Percentiles rank a stretch among this genome's conserved stretches.
These are phyloP conservation scores for Phaffomyces thermotolerans DNA, from an alignment of 805 yeast species.

Conservation along the genomic window DNA sequence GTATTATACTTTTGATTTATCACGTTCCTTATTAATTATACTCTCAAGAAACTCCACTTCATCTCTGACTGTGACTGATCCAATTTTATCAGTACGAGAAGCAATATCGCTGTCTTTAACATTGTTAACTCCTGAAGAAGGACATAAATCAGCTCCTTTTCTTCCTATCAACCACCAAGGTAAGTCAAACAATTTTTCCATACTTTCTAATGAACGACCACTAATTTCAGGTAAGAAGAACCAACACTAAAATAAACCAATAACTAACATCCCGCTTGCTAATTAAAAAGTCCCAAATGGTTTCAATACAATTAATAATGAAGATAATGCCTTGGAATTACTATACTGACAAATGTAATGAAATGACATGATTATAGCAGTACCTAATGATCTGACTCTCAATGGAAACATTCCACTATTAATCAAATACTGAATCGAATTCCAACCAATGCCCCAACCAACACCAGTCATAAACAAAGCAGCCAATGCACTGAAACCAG, in stretches of 20 bases:
- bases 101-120: not conserved
- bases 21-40: not conserved
- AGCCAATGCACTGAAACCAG: conserved; percentile 43
- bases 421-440: conserved; percentile 46
- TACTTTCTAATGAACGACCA: conserved; percentile 33
- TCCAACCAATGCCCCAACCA: conserved; percentile 57
- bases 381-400: conserved; percentile 41
- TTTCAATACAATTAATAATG: conserved; percentile 39
- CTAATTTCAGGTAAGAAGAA: conserved; percentile 32
- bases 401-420: conserved; percentile 51
- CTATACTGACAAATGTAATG: conserved; percentile 54
- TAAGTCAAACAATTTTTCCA: conserved; percentile 31
- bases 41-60: conserved; percentile 11
- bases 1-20: not conserved
- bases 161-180: conserved; percentile 57
- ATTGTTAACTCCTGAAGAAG: conserved; percentile 34
- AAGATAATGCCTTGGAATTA: conserved; percentile 48
- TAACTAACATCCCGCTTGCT: conserved; percentile 35
- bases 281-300: conserved; percentile 46
- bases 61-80: conserved; percentile 11
- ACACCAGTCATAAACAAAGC: conserved; percentile 42
- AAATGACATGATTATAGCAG: conserved; percentile 45
- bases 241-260: conserved; percentile 35
- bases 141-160: conserved; percentile 44
- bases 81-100: conserved; percentile 7